Conservation (phyloP, 768 basidiomycete species). For the Nevesoporus exiguus region DNA sequence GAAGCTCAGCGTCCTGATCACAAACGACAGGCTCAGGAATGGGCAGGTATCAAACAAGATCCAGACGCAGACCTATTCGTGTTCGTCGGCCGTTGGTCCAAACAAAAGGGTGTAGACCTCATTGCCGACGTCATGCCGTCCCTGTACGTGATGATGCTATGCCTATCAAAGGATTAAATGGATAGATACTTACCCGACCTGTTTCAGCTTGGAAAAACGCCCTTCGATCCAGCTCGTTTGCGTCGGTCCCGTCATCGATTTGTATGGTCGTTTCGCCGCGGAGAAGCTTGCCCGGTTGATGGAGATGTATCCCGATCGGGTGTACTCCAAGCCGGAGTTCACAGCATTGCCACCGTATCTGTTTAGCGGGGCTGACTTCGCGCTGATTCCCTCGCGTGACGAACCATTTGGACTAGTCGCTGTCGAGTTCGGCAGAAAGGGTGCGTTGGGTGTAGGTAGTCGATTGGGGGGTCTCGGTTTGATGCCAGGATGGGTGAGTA, state of each 20-base stretch:
- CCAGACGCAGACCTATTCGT: slow-evolving; percentile 89
- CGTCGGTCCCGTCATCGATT: slow-evolving; percentile 92
- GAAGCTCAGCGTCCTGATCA: slow-evolving; percentile 89
- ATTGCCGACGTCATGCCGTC: slow-evolving; percentile 95
- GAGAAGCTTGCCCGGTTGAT: slow-evolving; percentile 90
- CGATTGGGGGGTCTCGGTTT: slow-evolving; percentile 92
- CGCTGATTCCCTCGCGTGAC: slow-evolving; percentile 92
- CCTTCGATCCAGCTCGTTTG: slow-evolving; percentile 82
- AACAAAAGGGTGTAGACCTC: slow-evolving; percentile 96
- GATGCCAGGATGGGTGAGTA: slow-evolving; percentile 95
- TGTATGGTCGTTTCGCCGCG: slow-evolving; percentile 93
- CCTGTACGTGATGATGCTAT: slow-evolving; percentile 48
- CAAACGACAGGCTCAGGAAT: slow-evolving; percentile 92
- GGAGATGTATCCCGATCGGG: slow-evolving; percentile 93
- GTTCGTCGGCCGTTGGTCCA: slow-evolving; percentile 97
- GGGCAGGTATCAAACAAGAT: slow-evolving; percentile 92
- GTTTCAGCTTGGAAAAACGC: slow-evolving; percentile 72
- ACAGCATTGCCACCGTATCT: slow-evolving; percentile 90
- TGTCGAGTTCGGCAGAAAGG: slow-evolving; percentile 94
- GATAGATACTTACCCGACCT: neutral
- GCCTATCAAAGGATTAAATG: neutral
- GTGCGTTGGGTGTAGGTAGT: slow-evolving; percentile 92
- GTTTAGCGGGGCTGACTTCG: slow-evolving; percentile 94
- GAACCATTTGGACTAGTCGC: slow-evolving; percentile 96
- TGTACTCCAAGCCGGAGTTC: slow-evolving; percentile 96